Percentiles rank a stretch among this genome's conserved stretches.
Conservation (phyloP, 148 eudicot genomes). For the Suaeda aralocaspica region DNA sequence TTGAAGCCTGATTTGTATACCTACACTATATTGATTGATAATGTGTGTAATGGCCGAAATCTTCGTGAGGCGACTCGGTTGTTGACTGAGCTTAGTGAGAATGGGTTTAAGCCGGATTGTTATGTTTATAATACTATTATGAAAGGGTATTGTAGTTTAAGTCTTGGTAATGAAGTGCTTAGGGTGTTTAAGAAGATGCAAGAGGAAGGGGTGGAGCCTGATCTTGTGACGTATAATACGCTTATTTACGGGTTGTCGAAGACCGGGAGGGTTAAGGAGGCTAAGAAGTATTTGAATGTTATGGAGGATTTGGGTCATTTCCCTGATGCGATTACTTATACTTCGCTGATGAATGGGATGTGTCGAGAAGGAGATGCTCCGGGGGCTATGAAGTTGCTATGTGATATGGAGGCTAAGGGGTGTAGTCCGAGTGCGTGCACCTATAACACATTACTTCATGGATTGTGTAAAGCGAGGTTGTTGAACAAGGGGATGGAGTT, state of each 20-base stretch:
- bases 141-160: slow-evolving; percentile 77
- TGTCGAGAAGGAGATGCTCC: slow-evolving; percentile 68
- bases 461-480: slow-evolving; percentile 66
- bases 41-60: slow-evolving; percentile 74
- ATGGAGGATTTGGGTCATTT: slow-evolving; percentile 58
- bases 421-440: slow-evolving; percentile 81
- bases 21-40: slow-evolving; percentile 84
- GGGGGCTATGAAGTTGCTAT: slow-evolving; percentile 56
- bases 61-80: slow-evolving; percentile 72
- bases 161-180: slow-evolving; percentile 59
- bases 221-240: slow-evolving; percentile 62
- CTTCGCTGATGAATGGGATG: slow-evolving; percentile 91
- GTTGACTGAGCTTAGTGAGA: slow-evolving; percentile 48
- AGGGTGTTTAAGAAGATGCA: slow-evolving; percentile 66
- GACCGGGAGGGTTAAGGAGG: slow-evolving; percentile 76
- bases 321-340: slow-evolving; percentile 79
- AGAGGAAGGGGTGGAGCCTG: slow-evolving; percentile 74
- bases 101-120: slow-evolving; percentile 76
- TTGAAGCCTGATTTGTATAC: slow-evolving; percentile 67
- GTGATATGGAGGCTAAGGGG: slow-evolving; percentile 69
- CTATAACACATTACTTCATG: slow-evolving; percentile 77
- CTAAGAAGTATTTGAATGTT: slow-evolving; percentile 50
- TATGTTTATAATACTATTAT: slow-evolving; percentile 76
- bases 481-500: slow-evolving; percentile 56
- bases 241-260: slow-evolving; percentile 78